Base-by-base conservation (phyloP, 106 monocot species). In the Posidonia australis region DNA sequence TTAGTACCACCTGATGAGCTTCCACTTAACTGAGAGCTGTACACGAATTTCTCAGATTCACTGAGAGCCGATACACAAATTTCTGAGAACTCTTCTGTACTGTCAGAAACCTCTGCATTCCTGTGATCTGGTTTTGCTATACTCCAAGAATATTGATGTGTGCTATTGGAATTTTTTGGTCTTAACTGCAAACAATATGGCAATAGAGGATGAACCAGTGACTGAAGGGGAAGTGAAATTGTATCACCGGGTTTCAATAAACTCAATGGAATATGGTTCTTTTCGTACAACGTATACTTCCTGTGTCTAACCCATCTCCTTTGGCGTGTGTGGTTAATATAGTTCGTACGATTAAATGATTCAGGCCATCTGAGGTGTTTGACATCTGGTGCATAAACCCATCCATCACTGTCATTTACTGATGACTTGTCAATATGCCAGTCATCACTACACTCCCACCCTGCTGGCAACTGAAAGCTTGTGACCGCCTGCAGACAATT, bases 291-390 rank as follows among this genome's bases (percentile, higher is more conserved):
- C 2, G 63, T 69, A 46, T 53, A 72, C 44, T 79, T 86, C 58
- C 89, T 72, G 45, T 82, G 81, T 72, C 93, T 86, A 25, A 89
- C 75, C 93, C 86, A 93, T 82, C 80, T 83, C 66, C 93, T 89
- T 72, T 86, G 79, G 56, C 93, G 70, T 46, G 77, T 81, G 78
- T 73, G 58, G 63, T 79, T 86, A 61, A 54, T 41, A 47, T 56
- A 58, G 65, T 57, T 79, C 22, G 25, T 42, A 45, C 53, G 62
- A 69, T 66, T 58, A 13, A 46, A 77, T 58, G 90, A 78, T 9
- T 81, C 78, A 69, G 90, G 90, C 90, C 86, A 86, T 58, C 77
- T 83, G 28, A 90, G 67, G 63, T 83, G 75, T 60, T 81, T 77
- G 65, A 41, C 55, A 79, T 83, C 79, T 66, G 79, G 66, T 64